phyloP scores from a whole-genome alignment of 129 eudicot genomes.

The Ambrosia artemisiifolia region DNA sequence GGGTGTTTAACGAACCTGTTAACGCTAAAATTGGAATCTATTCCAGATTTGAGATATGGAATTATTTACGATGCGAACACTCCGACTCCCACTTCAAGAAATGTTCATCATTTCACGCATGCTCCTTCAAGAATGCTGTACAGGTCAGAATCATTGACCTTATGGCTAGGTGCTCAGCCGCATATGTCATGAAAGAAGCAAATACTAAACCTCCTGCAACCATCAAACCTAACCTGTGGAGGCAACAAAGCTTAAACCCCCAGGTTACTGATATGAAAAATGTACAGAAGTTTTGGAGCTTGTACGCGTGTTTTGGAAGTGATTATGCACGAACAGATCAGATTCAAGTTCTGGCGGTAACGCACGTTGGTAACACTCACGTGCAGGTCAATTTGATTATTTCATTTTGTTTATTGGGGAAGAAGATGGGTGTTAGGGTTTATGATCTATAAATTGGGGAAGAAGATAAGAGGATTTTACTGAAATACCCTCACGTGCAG shows the following conservation, averaged over 20 bases:
- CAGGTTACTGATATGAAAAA: not conserved
- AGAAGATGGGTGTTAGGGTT: no score
- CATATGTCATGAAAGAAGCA: slow-evolving; percentile 87
- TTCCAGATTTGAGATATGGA: slow-evolving; percentile 53
- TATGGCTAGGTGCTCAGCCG: slow-evolving; percentile 81
- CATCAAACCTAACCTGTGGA: slow-evolving; percentile 88
- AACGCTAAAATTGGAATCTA: slow-evolving; percentile 55
- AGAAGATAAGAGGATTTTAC: no score
- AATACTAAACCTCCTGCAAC: slow-evolving; percentile 69
- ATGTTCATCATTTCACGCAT: slow-evolving; percentile 38
- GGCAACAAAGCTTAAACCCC: not conserved
- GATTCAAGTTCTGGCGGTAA: not conserved
- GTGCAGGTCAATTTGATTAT: no score
- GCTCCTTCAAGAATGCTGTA: slow-evolving; percentile 42
- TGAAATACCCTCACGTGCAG: no score
- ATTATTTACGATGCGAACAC: slow-evolving; percentile 50
- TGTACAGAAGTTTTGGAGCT: not conserved
- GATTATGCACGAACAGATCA: not conserved
- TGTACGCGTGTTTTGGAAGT: not conserved
- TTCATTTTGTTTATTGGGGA: no score
- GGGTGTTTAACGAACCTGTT: slow-evolving; percentile 95
- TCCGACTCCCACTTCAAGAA: slow-evolving; percentile 70
- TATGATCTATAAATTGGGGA: no score
- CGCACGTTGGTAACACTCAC: no score
- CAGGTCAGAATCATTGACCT: slow-evolving; percentile 57